Base-by-base conservation (phyloP, 768 basidiomycete species). In the Daedaleopsis sinensis region DNA sequence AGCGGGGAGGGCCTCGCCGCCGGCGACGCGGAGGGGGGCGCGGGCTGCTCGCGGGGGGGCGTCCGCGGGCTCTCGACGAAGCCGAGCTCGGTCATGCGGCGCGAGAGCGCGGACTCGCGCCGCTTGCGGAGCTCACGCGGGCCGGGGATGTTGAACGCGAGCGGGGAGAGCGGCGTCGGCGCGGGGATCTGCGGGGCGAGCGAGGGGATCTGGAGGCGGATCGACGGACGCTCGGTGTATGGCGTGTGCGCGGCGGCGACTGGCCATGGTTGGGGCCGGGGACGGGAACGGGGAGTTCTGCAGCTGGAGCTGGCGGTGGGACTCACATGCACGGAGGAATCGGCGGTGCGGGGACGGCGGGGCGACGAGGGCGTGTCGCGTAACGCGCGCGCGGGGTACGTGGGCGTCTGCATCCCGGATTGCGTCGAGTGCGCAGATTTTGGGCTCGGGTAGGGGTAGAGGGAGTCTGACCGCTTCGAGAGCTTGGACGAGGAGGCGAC, bases 51-150 rank as follows among this genome's bases (percentile, higher is more conserved):
- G 24, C 38, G 38, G 16, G 58, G 38, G 16, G 58, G 44, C 13
- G 56, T 55, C 0, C 56, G 63, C 1, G 43, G 35, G 19, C 39
- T 39, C 27, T 65, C 64, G 44, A 62, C 55, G 49, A 65, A 62
- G 11, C 61, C 64, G 27, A 65, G 57, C 24, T 55, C 61, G 11
- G 49, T 50, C 64, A 65, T 65, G 18, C 53, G 55, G 9, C 59
- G 59, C 11, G 18, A 39, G 15, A 65, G 57, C 52, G 53, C 64
- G 19, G 55, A 57, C 24, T 65, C 64, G 49, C 60, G 64, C 7
- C 61, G 54, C 27, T 44, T 44, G 54, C 64, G 57, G 27, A 57
- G 38, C 8, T 56, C 61, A 16, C 37, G 36, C 46, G 60, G 54
- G 3, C 60, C 61, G 6, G 54, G 43, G 21, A 65, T 36, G 51